Conservation (phyloP, 2,329 filamentous ascomycete species). For the Penicillium sclerotigenum region DNA sequence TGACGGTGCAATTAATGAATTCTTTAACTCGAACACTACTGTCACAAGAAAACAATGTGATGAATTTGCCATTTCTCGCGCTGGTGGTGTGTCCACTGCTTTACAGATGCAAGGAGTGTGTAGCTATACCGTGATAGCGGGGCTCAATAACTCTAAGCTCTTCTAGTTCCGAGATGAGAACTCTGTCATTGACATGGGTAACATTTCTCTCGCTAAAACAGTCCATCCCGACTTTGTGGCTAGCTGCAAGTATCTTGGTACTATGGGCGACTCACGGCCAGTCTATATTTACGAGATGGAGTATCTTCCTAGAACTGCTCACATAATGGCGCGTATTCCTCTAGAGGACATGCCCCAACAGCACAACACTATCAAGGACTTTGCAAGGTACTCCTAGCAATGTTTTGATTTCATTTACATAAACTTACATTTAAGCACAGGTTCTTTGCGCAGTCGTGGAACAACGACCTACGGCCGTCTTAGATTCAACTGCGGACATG, state of each 20-base stretch:
- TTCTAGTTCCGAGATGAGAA: slow-evolving; percentile 13
- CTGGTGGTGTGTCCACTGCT: slow-evolving; percentile 7
- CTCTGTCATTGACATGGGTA: slow-evolving; percentile 8
- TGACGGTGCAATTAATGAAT: slow-evolving; percentile 9
- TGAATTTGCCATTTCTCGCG: slow-evolving; percentile 7
- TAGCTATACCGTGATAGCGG: slow-evolving; percentile 14
- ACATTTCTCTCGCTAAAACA: slow-evolving; percentile 5
- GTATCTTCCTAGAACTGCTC: slow-evolving; percentile 13
- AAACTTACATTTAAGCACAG: slow-evolving; percentile 8
- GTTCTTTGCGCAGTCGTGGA: slow-evolving; percentile 20
- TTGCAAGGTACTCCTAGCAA: slow-evolving; percentile 15
- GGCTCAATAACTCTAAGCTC: slow-evolving; percentile 7
- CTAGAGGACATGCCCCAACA: slow-evolving; percentile 8
- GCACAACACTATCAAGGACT: slow-evolving; percentile 13
- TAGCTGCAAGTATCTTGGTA: slow-evolving; percentile 15
- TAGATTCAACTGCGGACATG: background rate
- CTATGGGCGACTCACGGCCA: slow-evolving; percentile 12
- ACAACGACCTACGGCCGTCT: slow-evolving; percentile 9
- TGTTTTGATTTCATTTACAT: background rate
- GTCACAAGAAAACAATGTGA: slow-evolving; percentile 14
- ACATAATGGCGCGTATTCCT: slow-evolving; percentile 13
- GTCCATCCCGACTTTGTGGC: slow-evolving; percentile 13
- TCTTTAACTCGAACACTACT: slow-evolving; percentile 13
- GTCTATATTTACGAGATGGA: slow-evolving; percentile 21
- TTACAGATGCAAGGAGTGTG: slow-evolving; percentile 13